Evolutionary conservation across 805 yeast genomes (phyloP), one percentile per base, ranked within the genome.

Genomic region (Yarrowia deformans): DNA sequence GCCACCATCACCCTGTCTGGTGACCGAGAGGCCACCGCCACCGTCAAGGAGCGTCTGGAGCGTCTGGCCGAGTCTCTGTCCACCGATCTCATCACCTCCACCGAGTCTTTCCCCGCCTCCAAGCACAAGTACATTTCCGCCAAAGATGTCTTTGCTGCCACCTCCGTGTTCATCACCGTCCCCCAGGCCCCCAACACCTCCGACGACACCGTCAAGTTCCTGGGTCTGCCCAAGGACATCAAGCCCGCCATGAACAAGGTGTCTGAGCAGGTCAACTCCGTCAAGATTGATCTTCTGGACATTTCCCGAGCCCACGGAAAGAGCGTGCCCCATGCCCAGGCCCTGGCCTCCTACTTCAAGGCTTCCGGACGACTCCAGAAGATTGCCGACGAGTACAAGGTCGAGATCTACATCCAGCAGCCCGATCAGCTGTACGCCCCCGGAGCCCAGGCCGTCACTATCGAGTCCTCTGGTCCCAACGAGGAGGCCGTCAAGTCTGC

Each of bases 231-330:
- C 16, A 75, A 77, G 14, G 83, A 85, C 68, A 84, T 93, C 64
- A 74, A 82, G 13, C 79, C 81, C 18, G 98, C 98, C 19, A 81
- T 89, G 71, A 82, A 81, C 37, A 80, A 79, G 70, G 91, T 94
- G 16, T 85, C 88, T 77, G 77, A 82, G 61, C 81, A 86, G 50
- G 85, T 95, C 42, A 81, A 87, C 60, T 83, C 85, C 69, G 87
- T 83, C 76, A 81, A 83, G 69, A 85, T 88, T 49, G 92, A 88
- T 72, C 80, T 87, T 43, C 83, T 95, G 75, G 97, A 93, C 74
- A 88, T 95, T 78, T 87, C 96, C 12, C 89, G 86, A 78, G 97
- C 98, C 39, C 98, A 95, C 77, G 90, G 92, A 75, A 91, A 90
- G 72, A 86, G 91, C 75, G 76, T 85, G 67, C 77, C 81, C 18